Conservation (phyloP, 257 asterid species). For the Leonotis leonurus region DNA sequence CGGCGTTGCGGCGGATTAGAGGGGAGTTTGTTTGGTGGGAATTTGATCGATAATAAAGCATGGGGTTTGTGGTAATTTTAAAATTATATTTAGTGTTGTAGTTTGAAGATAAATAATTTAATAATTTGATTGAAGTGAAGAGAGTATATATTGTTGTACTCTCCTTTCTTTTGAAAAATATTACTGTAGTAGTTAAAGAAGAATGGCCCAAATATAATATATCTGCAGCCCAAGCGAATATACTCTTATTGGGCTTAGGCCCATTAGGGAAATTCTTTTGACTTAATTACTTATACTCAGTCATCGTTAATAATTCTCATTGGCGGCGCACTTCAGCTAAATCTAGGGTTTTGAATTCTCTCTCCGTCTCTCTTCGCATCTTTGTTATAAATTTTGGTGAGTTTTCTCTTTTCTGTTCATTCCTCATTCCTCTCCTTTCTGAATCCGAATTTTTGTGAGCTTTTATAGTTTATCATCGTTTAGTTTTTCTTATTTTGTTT, state of each 20-base stretch:
- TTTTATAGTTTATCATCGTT: too few relatives aligned
- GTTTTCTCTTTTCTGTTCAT: neutral
- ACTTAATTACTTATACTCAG: too few relatives aligned
- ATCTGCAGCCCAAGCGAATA: too few relatives aligned
- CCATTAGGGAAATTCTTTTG: neutral
- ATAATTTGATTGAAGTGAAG: too few relatives aligned
- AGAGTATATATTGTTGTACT: too few relatives aligned
- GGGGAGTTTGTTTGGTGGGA: neutral
- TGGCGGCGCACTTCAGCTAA: neutral
- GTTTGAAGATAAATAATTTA: neutral
- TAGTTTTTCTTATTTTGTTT: neutral
- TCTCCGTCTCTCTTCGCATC: neutral
- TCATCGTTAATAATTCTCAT: too few relatives aligned
- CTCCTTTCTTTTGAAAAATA: too few relatives aligned
- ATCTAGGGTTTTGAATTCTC: neutral
- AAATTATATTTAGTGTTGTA: neutral
- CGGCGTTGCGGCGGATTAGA: slow-evolving; percentile 14
- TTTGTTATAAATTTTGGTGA: neutral
- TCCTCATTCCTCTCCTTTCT: too few relatives aligned
- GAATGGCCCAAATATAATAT: too few relatives aligned
- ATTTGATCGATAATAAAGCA: neutral
- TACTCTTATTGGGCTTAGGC: neutral
- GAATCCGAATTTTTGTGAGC: too few relatives aligned
- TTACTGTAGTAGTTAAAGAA: too few relatives aligned
- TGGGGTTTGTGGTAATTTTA: too few relatives aligned